Base-by-base conservation (phyloP, 2,329 filamentous ascomycete genomes). In the Ophiocordyceps camponoti-leonardi region DNA sequence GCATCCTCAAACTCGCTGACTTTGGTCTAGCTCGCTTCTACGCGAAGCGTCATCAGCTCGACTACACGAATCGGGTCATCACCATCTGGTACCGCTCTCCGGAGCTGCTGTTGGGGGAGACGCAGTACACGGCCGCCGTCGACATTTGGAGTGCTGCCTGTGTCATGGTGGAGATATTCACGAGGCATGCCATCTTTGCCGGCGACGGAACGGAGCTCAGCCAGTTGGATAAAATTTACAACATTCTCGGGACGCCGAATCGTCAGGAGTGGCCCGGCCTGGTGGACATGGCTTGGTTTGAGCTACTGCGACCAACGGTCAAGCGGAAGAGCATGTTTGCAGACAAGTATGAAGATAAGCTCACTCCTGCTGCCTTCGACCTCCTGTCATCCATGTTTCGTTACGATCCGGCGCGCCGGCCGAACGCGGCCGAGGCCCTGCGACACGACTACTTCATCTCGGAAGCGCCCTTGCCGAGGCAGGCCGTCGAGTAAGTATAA, bases 101-200 rank as follows among this genome's bases (percentile, higher is more conserved):
- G 0, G 88, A 95, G 60, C 72, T 95, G n/a, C 68, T 94, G 0
- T 73, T 94, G 1, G 88, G 88, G 7, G 87, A 94, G 61, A 94
- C 88, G 6, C 79, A 85, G 54, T 95, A 95, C 58, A 86, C 84
- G 5, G 84, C 86, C 0, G 85, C 85, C 2, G 86, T 94, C 14
- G 88, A 95, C 57, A 83, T 98, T 33, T 98, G 92, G 92, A 94
- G 87, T 57, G 92, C 92, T 2, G 92, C 90, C 1, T 98, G 92
- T 58, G 92, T 98, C 1, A 81, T 96, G 59, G 81, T 95, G 42
- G 92, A 98, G 60, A 94, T 98, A 49, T 96, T 98, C 60, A 94
- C 86, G 1, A 79, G 84, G 35, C 83, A 86, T 54, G 86, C 92
- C 50, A 92, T 96, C 49, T 98, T 98, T 58, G 86, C 92, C 0